Conservation (phyloP, 352 stramenopile genomes). For the Globisporangium mamillatum region DNA sequence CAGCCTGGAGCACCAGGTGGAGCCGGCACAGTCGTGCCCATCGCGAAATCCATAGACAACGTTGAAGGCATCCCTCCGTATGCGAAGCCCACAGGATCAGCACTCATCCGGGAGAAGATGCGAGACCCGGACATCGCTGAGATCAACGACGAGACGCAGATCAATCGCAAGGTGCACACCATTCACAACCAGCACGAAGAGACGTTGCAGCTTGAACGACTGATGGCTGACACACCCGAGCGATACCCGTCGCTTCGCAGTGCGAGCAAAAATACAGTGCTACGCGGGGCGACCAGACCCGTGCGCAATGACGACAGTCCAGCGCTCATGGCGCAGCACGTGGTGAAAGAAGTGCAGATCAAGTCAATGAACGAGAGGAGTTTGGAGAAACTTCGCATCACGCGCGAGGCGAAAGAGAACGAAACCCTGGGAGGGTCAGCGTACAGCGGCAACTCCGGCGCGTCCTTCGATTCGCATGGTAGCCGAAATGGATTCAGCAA, state of each 20-base stretch:
- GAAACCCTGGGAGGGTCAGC: constrained; percentile 27
- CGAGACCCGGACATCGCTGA: constrained; percentile 67
- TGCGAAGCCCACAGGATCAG: constrained; percentile 75
- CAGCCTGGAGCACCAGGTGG: constrained; percentile 12
- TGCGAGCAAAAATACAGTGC: constrained; percentile 53
- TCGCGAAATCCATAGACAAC: constrained; percentile 26
- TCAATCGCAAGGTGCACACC: constrained; percentile 54
- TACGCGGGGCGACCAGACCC: constrained; percentile 59
- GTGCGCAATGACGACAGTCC: constrained; percentile 69
- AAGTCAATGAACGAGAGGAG: constrained; percentile 86
- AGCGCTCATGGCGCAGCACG: constrained; percentile 57
- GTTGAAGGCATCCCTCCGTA: constrained; percentile 71
- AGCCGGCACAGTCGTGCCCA: constrained; percentile 6
- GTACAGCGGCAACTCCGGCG: constrained; percentile 21
- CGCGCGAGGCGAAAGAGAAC: constrained; percentile 63
- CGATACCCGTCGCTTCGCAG: constrained; percentile 64
- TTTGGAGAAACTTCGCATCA: constrained; percentile 79
- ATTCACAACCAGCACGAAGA: constrained; percentile 78
- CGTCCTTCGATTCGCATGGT: constrained; percentile 33
- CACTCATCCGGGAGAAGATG: constrained; percentile 86
- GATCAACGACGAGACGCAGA: constrained; percentile 63
- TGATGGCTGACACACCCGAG: constrained; percentile 52
- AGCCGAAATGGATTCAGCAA: constrained; percentile 14
- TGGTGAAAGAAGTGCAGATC: constrained; percentile 89
- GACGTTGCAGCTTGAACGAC: constrained; percentile 74